phyloP scores from a whole-genome alignment of 495 filamentous ascomycete genomes.

The Annulohypoxylon maeteangense region DNA sequence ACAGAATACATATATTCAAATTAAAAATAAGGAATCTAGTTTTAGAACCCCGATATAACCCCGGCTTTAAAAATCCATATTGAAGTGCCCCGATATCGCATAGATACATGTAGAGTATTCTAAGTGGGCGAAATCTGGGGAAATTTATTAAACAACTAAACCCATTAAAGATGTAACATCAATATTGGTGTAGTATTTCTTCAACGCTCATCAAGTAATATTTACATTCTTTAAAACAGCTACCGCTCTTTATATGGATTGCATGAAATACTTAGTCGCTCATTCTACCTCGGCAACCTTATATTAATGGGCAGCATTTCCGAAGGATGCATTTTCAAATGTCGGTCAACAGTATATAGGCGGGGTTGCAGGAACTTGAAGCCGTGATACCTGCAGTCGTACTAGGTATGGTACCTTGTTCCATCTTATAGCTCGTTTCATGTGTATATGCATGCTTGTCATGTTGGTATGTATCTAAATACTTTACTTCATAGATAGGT shows the following conservation, averaged over 20 bases:
- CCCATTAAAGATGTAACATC: not conserved
- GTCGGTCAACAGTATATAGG: slow-evolving; percentile 15
- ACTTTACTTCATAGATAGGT: too few relatives aligned
- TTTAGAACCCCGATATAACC: not conserved
- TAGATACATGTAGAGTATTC: too few relatives aligned
- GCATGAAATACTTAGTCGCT: not conserved
- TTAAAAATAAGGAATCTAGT: not conserved
- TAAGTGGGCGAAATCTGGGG: slow-evolving; percentile 23
- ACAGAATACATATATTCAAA: not conserved
- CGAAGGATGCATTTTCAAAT: not conserved
- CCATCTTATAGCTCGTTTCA: slow-evolving; percentile 12
- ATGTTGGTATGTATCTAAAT: too few relatives aligned
- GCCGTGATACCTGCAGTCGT: slow-evolving; percentile 12
- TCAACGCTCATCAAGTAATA: too few relatives aligned
- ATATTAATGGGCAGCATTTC: not conserved
- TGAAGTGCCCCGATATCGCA: not conserved
- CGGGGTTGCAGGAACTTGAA: not conserved
- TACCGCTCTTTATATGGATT: not conserved
- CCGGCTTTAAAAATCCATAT: not conserved
- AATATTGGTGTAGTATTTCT: not conserved
- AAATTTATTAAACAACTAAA: slow-evolving; percentile 1
- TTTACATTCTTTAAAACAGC: not conserved
- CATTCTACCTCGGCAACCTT: not conserved
- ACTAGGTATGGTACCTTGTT: slow-evolving; percentile 17
- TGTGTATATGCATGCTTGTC: not conserved